phyloP scores from a whole-genome alignment of 441 rosid genomes.

The Corymbia citriodora region DNA sequence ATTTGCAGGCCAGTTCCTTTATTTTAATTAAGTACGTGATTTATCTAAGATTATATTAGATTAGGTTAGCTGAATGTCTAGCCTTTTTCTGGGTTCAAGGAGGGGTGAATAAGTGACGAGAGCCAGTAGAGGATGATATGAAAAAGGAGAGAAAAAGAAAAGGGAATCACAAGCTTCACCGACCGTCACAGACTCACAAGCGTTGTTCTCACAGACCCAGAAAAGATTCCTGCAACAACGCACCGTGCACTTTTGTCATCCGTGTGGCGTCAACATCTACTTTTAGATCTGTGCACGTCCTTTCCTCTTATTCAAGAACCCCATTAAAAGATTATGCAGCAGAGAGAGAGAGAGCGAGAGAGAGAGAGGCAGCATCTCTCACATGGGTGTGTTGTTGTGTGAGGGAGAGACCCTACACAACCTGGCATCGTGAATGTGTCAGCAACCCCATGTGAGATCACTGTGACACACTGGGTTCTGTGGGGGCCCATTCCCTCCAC shows the following conservation, averaged over 20 bases:
- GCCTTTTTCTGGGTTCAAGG: background rate
- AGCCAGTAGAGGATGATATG: background rate
- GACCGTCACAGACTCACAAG: background rate
- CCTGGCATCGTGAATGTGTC: conserved; percentile 25
- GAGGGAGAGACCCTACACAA: conserved; percentile 21
- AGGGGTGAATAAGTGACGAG: background rate
- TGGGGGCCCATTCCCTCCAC: conserved; percentile 1
- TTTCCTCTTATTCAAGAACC: background rate
- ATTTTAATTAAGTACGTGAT: background rate
- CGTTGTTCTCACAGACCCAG: conserved; percentile 2
- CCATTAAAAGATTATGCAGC: background rate
- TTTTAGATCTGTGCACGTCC: background rate
- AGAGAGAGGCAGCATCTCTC: conserved; percentile 6
- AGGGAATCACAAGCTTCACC: background rate
- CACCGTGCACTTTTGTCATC: conserved; percentile 18
- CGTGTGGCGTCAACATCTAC: conserved; percentile 12
- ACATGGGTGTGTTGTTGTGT: conserved; percentile 17
- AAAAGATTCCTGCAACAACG: conserved; percentile 22
- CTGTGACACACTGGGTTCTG: background rate
- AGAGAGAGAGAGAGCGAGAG: background rate
- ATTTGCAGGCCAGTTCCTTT: background rate
- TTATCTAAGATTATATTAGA: background rate
- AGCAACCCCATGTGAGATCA: conserved; percentile 32
- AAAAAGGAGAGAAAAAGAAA: background rate
- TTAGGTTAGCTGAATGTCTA: background rate